Conservation (phyloP, 225 moss, liverwort and hornwort species). For the Anthoceros angustus region DNA sequence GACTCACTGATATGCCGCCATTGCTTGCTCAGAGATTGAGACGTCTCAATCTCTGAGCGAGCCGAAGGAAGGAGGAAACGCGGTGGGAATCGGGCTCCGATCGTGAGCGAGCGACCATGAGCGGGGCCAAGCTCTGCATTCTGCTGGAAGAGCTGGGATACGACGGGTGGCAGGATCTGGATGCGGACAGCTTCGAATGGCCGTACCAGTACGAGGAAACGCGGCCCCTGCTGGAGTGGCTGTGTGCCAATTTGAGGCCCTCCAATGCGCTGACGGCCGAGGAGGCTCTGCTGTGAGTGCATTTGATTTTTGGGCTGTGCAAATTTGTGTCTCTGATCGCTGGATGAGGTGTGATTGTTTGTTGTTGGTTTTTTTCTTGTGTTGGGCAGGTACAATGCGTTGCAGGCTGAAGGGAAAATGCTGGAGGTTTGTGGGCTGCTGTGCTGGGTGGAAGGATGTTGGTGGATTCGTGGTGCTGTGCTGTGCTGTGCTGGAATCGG, state of each 20-base stretch:
- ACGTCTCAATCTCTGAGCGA: too few relatives aligned
- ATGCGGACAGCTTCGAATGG: slow-evolving; percentile 98
- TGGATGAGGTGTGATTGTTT: not conserved
- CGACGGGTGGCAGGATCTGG: slow-evolving; percentile 84
- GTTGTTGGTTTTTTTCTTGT: not conserved
- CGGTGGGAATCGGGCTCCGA: too few relatives aligned
- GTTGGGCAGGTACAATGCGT: slow-evolving; percentile 49
- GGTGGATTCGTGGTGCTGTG: not conserved
- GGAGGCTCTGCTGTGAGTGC: slow-evolving; percentile 64
- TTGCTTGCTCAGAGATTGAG: too few relatives aligned
- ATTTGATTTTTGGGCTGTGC: not conserved
- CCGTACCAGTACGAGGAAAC: slow-evolving; percentile 96
- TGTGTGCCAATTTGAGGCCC: slow-evolving; percentile 84
- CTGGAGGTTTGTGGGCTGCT: slow-evolving; percentile 39
- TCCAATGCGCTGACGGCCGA: slow-evolving; percentile 75
- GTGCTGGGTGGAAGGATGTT: not conserved
- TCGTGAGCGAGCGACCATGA: slow-evolving; percentile 29
- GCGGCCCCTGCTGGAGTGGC: slow-evolving; percentile 64
- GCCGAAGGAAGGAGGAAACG: too few relatives aligned
- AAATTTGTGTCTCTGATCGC: not conserved
- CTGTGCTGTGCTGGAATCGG: not conserved
- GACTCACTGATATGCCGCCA: too few relatives aligned
- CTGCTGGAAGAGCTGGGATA: slow-evolving; percentile 81
- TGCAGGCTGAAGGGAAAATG: slow-evolving; percentile 80
- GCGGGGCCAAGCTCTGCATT: slow-evolving; percentile 75